A percentile compares a stretch with the other conserved stretches of the same genome.
These are phyloP conservation scores for Quercus engelmannii DNA, from an alignment of 306 rosid genomes.

Conservation along the genomic window DNA sequence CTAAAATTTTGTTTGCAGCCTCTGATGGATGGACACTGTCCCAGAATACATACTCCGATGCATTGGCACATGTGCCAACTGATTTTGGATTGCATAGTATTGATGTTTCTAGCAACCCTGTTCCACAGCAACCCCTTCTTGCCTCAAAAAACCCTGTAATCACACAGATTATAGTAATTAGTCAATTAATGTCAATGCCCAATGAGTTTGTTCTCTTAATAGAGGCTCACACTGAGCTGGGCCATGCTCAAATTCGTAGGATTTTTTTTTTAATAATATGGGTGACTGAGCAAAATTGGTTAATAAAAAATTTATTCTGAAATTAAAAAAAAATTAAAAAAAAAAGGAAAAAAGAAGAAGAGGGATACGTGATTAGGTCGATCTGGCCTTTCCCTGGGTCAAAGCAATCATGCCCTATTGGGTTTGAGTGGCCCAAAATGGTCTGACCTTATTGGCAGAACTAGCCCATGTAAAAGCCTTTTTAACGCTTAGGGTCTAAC, in stretches of 20 bases:
- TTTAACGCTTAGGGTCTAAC: too few relatives aligned
- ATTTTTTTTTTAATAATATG: too few relatives aligned
- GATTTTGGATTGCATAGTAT: constrained; percentile 53
- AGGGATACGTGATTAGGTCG: too few relatives aligned
- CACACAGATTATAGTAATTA: not conserved
- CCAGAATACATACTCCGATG: constrained; percentile 74
- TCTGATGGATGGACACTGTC: constrained; percentile 73
- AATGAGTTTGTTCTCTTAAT: not conserved
- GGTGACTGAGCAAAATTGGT: too few relatives aligned
- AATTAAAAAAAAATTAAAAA: too few relatives aligned
- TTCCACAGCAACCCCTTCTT: constrained; percentile 69
- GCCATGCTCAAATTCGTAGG: not conserved
- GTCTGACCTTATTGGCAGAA: too few relatives aligned
- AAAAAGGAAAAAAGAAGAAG: too few relatives aligned
- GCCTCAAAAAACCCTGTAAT: constrained; percentile 62
- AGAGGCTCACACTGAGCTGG: not conserved
- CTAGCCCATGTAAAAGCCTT: too few relatives aligned
- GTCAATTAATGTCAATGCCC: not conserved
- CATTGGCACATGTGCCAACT: constrained; percentile 69
- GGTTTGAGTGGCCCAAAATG: too few relatives aligned
- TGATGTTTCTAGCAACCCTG: constrained; percentile 59
- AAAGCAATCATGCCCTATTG: too few relatives aligned
- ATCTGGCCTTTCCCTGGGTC: too few relatives aligned
- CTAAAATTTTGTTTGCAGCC: constrained; percentile 49
- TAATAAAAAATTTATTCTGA: too few relatives aligned